Percentiles rank a stretch among this genome's conserved stretches.
These are phyloP conservation scores for Pseudogymnoascus pannorum DNA, from an alignment of 2,329 filamentous ascomycete genomes.

Conservation along the genomic window DNA sequence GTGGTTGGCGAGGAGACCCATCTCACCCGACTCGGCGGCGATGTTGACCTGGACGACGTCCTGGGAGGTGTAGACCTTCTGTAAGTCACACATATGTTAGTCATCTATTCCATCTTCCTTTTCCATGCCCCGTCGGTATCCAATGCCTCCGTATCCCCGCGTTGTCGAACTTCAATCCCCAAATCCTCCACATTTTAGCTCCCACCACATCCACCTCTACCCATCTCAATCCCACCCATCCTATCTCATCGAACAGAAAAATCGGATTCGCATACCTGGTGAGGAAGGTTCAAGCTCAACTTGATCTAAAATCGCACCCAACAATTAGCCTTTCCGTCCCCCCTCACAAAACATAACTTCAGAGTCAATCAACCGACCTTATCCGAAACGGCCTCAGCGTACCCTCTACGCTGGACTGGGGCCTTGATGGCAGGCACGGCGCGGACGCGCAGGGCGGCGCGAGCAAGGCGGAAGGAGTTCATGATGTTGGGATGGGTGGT, in stretches of 20 bases:
- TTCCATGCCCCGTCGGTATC: conserved; percentile 10
- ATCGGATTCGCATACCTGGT: conserved; percentile 68
- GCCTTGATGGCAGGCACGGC: conserved; percentile 69
- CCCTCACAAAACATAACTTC: no score
- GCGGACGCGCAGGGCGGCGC: conserved; percentile 77
- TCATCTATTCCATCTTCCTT: conserved; percentile 25
- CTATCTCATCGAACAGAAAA: conserved; percentile 1
- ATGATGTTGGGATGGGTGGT: conserved; percentile 45
- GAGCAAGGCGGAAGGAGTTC: conserved; percentile 91
- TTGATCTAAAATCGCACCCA: no score
- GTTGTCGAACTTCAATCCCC: background rate
- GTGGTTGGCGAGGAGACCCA: conserved; percentile 99
- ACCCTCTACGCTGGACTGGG: conserved; percentile 77
- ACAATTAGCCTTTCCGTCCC: conserved; percentile 22
- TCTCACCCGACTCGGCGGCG: conserved; percentile 94
- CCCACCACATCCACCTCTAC: background rate
- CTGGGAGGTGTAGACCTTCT: conserved; percentile 64
- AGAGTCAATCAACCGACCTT: conserved; percentile 56
- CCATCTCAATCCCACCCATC: background rate
- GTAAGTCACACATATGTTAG: conserved; percentile 26
- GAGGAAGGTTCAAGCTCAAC: conserved; percentile 93
- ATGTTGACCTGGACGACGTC: conserved; percentile 94
- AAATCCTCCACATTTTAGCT: background rate
- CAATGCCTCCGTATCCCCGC: background rate
- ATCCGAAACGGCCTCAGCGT: conserved; percentile 80